Percentiles rank a stretch among this genome's conserved stretches.
These are phyloP conservation scores for barley (Hordeum vulgare) DNA, from an alignment of 176 grass and related monocot species.

Conservation along the genomic window MorexV3_pseudomolecules_assembly NC_058521.1:25567332-25567831, in stretches of 20 bases:
- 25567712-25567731: too few species aligned
- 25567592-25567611: conserved; percentile 62
- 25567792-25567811: conserved; percentile 2
- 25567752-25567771: background rate
- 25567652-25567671: conserved; percentile 9
- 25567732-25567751: background rate
- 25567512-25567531: background rate
- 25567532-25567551: conserved; percentile 53
- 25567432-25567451: background rate
- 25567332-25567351: background rate
- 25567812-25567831: background rate
- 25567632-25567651: conserved; percentile 61
- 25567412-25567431: background rate
- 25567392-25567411: background rate
- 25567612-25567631: conserved; percentile 56
- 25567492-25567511: background rate
- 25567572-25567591: conserved; percentile 68
- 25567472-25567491: background rate
- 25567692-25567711: background rate
- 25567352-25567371: background rate
- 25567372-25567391: background rate
- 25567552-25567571: conserved; percentile 24
- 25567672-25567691: background rate
- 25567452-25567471: background rate
- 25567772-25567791: background rate